Evolutionary conservation across 2,329 filamentous ascomycete genomes (phyloP).

Genomic region (Colletotrichum sp.): DNA sequence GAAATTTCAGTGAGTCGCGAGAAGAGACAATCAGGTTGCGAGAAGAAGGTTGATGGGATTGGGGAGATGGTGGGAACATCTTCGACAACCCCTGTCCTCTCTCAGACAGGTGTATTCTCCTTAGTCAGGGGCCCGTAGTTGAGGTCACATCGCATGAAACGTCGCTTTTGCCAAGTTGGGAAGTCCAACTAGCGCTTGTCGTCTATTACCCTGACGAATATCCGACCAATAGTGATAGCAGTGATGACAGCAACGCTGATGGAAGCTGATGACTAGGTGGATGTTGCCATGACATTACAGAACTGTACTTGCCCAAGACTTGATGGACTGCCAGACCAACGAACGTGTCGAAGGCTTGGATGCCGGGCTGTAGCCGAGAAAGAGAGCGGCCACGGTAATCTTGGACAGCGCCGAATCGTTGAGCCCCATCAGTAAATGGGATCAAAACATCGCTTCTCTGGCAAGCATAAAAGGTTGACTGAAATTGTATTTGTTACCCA

Average conservation of each 20-base stretch:
- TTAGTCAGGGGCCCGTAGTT: neutral
- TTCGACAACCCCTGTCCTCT: neutral
- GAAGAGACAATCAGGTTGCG: neutral
- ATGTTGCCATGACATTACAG: neutral
- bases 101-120: neutral
- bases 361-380: neutral
- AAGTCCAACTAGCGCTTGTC: neutral
- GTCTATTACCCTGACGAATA: neutral
- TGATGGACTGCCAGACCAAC: neutral
- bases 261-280: neutral
- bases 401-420: neutral
- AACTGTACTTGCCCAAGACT: neutral
- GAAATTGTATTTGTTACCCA: neutral
- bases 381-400: neutral
- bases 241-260: neutral
- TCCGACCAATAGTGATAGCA: neutral
- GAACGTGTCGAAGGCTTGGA: neutral
- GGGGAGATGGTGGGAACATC: neutral
- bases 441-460: neutral
- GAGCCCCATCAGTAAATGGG: neutral
- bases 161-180: neutral
- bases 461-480: neutral
- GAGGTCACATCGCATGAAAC: neutral
- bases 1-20: neutral
- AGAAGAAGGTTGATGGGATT: neutral